phyloP scores from a whole-genome alignment of 1,139 yeast species.

The Taphrina flavorubra region DNA sequence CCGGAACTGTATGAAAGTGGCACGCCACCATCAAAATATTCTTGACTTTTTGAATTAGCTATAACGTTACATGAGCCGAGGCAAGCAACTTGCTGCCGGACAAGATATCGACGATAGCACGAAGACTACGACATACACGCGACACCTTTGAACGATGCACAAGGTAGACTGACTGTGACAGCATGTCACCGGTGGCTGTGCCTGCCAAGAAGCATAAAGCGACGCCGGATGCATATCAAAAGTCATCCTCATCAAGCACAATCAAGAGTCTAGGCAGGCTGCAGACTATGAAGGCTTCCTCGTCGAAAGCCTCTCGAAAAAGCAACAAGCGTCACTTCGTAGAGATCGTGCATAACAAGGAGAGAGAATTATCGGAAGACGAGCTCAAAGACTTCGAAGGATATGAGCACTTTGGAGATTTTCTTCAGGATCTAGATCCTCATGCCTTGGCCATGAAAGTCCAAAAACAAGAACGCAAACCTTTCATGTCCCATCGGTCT shows the following conservation, averaged over 20 bases:
- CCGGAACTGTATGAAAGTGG: background rate
- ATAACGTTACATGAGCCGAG: too few species aligned
- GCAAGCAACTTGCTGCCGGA: too few species aligned
- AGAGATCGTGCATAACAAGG: constrained; percentile 23
- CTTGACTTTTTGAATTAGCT: background rate
- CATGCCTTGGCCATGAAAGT: constrained; percentile 22
- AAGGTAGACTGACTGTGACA: background rate
- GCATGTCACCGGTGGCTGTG: background rate
- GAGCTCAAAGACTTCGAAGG: constrained; percentile 40
- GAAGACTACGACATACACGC: too few species aligned
- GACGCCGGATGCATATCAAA: background rate
- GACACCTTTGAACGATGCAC: too few species aligned
- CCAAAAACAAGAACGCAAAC: constrained; percentile 9
- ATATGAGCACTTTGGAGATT: constrained; percentile 28
- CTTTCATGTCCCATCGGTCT: background rate
- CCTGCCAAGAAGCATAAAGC: background rate
- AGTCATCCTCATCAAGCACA: background rate
- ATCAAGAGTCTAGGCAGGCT: background rate
- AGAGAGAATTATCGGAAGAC: constrained; percentile 27
- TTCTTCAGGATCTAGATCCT: constrained; percentile 36
- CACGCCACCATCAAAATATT: background rate
- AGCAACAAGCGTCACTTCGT: constrained; percentile 17
- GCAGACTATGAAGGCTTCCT: too few species aligned
- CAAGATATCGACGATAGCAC: too few species aligned
- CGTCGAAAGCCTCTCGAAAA: background rate